Evolutionary conservation across 75 land plant genomes (phyloP), one percentile per base, ranked within the genome.

Genomic region (Sequoiadendron giganteum): DNA sequence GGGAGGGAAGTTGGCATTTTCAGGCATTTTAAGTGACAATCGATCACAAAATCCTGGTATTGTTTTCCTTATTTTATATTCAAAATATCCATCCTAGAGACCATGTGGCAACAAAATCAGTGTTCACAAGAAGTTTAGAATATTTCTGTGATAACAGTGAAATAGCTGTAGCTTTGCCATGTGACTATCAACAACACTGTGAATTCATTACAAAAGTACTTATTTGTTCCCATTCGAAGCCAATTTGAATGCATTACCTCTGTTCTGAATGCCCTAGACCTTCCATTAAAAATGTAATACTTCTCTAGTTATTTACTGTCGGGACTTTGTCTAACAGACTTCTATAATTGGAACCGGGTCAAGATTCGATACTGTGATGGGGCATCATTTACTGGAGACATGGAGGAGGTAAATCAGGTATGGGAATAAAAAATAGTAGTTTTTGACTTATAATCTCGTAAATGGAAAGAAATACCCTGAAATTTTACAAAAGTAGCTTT

Each of bases 361-460:
- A 93, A 89, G 88, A 86, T 96, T 88, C 90, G 97, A 36, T 96
- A 96, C 85, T 96, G 97, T 91, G 97, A 96, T 92, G 97, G 96
- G 77, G 94, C 94, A 85, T 96, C 97, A 76, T 95, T 96, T 79
- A 83, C 93, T 56, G 94, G 97, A 5, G 86, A 92, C 77, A 90
- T 88, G 34, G 90, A 91, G 49, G 86, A 79, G 86, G 93, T 91
- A 87, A 81, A 86, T 39, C 85, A 92, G 85, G 93, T 92, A 88
- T 79, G 78, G 68, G 4, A 4, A 7, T 77, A 76, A 19, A 81
- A 56, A 43, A 19, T 25, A 49, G 18, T 34, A 39, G 45, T 55
- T 10, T 28, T 39, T 76, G 15, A 43, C 19, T 75, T 52, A 36
- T 54, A 28, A 25, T 25, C 10, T 39, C 48, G 84, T 28, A 85